Conservation (phyloP, 225 moss, liverwort and hornwort genomes). For the Asterella californica region DNA sequence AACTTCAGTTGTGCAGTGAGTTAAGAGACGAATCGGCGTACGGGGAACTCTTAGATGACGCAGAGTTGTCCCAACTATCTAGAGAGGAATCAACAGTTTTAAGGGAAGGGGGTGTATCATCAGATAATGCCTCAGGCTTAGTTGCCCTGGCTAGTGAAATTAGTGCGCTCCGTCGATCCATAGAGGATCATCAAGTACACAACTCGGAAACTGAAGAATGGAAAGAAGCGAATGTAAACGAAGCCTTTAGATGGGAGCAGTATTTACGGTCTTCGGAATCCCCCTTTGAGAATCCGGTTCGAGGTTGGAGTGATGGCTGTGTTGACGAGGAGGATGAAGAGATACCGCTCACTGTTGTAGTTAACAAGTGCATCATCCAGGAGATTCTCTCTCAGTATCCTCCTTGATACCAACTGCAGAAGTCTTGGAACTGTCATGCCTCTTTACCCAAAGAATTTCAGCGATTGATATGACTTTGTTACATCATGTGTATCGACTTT, state of each 20-base stretch:
- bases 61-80: not conserved
- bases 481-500: not conserved
- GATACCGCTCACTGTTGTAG: constrained; percentile 76
- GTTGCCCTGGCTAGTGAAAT: constrained; percentile 12
- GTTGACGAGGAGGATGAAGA: constrained; percentile 58
- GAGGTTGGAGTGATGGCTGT: constrained; percentile 26
- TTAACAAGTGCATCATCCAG: constrained; percentile 76
- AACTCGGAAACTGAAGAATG: constrained; percentile 18
- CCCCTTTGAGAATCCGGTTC: constrained; percentile 30
- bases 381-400: constrained; percentile 96
- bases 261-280: constrained; percentile 44
- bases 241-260: constrained; percentile 58
- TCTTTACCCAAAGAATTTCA: not conserved
- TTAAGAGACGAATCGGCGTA: not conserved
- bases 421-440: not conserved
- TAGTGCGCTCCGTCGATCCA: constrained; percentile 9
- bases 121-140: not conserved
- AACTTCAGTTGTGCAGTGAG: not conserved
- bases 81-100: not conserved
- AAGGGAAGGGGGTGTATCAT: not conserved
- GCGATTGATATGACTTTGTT: not conserved
- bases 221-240: constrained; percentile 25
- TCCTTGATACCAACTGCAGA: constrained; percentile 11
- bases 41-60: not conserved
- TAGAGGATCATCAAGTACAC: constrained; percentile 24